Conservation (phyloP, 805 yeast genomes). For the Saitoella complicata region DNA sequence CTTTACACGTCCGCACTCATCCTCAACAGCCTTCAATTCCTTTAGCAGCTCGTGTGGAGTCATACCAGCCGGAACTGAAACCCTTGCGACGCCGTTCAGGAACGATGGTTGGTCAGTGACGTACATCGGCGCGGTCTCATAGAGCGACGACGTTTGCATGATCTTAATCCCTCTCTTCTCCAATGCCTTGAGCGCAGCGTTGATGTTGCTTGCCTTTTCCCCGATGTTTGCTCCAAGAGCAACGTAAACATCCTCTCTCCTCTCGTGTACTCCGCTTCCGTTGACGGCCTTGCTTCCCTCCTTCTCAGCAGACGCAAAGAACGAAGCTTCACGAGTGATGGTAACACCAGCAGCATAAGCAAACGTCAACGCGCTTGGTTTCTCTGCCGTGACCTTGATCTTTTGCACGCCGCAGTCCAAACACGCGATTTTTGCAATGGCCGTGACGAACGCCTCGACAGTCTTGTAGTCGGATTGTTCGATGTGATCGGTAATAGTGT, state of each 20-base stretch:
- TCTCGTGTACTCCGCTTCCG: not conserved
- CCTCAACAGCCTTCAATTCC: constrained; percentile 58
- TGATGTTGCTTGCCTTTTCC: constrained; percentile 45
- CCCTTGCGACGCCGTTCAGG: constrained; percentile 63
- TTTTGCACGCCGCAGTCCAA: constrained; percentile 25
- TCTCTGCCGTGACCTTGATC: constrained; percentile 49
- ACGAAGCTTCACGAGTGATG: constrained; percentile 28
- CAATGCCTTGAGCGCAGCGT: constrained; percentile 35
- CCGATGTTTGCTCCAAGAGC: constrained; percentile 90
- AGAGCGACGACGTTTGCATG: constrained; percentile 54
- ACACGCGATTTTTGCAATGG: constrained; percentile 45
- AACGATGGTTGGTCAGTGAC: constrained; percentile 63
- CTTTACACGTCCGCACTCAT: constrained; percentile 53
- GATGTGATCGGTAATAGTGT: constrained; percentile 40
- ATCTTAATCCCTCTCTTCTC: constrained; percentile 31
- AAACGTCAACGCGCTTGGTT: constrained; percentile 75
- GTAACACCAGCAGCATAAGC: constrained; percentile 87
- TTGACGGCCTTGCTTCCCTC: not conserved
- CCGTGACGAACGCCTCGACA: constrained; percentile 76
- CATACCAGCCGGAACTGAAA: constrained; percentile 33
- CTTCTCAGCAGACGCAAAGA: not conserved
- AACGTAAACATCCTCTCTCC: constrained; percentile 33
- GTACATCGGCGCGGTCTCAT: constrained; percentile 89
- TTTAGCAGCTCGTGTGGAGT: constrained; percentile 49
- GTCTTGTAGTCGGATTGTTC: constrained; percentile 74